These are phyloP conservation scores for Mycena amicta DNA, from an alignment of 768 basidiomycete genomes.

Conservation along the genomic window DNA sequence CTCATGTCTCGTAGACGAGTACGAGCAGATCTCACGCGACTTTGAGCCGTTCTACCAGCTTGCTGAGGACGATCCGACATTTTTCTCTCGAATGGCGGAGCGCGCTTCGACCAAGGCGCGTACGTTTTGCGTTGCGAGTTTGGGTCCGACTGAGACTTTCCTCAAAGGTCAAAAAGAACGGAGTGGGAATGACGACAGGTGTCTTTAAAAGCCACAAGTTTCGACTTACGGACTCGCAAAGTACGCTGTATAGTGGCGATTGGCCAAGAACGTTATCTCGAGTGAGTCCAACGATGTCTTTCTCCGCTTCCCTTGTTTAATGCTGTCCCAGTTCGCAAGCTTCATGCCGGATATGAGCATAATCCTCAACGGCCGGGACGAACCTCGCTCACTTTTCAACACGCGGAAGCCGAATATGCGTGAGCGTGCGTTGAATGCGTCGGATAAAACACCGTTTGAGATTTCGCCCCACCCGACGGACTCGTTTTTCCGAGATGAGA, in stretches of 20 bases:
- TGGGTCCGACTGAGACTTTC: background rate
- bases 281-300: background rate
- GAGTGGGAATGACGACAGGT: background rate
- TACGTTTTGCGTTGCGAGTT: background rate
- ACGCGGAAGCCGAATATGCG: background rate
- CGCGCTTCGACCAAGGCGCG: conserved; percentile 3
- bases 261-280: background rate
- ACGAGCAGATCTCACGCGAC: conserved; percentile 1
- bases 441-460: conserved; percentile 1
- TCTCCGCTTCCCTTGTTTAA: background rate
- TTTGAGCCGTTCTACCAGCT: conserved; percentile 6
- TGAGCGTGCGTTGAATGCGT: background rate
- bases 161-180: background rate
- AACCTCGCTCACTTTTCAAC: conserved; percentile 8
- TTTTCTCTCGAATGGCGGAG: background rate
- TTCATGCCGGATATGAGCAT: conserved; percentile 5
- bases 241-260: background rate
- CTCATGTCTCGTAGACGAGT: conserved; percentile 7
- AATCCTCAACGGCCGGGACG: conserved; percentile 4
- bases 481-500: conserved; percentile 2
- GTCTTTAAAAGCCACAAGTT: background rate
- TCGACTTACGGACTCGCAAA: background rate
- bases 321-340: background rate
- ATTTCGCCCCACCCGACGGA: background rate
- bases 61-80: background rate